Evolutionary conservation across 1,139 yeast species (phyloP), one percentile per base, ranked within the genome.

Genomic region (Diutina sp.): DNA sequence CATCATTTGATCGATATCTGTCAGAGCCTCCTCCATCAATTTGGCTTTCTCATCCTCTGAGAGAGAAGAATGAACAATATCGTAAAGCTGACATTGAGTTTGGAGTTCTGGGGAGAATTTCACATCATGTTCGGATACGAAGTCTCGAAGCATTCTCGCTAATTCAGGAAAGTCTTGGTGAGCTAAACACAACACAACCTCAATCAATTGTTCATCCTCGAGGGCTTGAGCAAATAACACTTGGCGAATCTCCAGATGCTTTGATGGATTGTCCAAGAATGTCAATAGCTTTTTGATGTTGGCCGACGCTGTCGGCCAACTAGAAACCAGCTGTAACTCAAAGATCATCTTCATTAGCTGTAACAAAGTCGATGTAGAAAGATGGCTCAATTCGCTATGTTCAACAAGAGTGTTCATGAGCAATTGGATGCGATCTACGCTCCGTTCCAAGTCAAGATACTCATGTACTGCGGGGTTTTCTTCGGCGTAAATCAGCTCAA

Each of bases 401-500:
- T 52, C 51, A 2, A 63, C 54, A 4, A 64, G n/a, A n/a, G 58
- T 51, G 47, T 60, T 60, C 11, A 63, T 55, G 25, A 67, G 44
- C 30, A 59, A 44, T 57, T 73, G 77, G 5, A 74, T 64, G 35
- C 71, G 61, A 51, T 69, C 69, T 28, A 74, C 59, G 60, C 66
- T 73, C 51, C 63, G 62, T 44, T 74, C 72, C 47, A 65, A 58
- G 58, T 73, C 62, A 56, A 66, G 58, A 62, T 68, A 74, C 60
- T 75, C 77, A 60, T 76, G 80, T 3, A 69, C 67, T 32, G 61
- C 60, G 0, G 78, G 79, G 11, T 66, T 64, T 1, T 60, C 57
- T 4, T 69, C 68, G 3, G 58, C 60, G 58, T 67, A 76, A 14
- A 74, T 57, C 3, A 61, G 57, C 56, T 74, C 77, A 11, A 74